Evolutionary conservation across 768 basidiomycete genomes (phyloP).

Genomic region (Kwoniella europaea): DNA sequence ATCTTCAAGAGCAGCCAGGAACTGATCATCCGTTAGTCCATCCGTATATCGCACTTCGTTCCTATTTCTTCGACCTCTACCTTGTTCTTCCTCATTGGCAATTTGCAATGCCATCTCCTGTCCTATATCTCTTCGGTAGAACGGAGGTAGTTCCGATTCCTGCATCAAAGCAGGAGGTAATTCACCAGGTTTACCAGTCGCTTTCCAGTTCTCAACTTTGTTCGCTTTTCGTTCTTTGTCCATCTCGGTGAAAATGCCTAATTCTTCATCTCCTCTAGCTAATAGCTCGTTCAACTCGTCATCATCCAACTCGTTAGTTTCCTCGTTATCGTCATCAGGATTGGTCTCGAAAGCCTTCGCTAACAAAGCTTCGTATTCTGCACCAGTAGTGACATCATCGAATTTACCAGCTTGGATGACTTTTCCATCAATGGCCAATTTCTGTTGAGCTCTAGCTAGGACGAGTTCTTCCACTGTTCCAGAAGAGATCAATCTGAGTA

Average conservation of each 20-base stretch:
- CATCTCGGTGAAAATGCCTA: conserved; percentile 75
- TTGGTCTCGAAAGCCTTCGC: conserved; percentile 67
- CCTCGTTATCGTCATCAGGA: conserved; percentile 58
- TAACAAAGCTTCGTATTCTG: conserved; percentile 94
- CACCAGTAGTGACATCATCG: conserved; percentile 97
- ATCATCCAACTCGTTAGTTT: conserved; percentile 59
- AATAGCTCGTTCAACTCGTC: conserved; percentile 89
- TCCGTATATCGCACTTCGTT: conserved; percentile 90
- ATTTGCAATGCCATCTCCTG: conserved; percentile 61
- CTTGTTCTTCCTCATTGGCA: conserved; percentile 66
- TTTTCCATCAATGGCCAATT: conserved; percentile 98
- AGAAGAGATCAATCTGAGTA: conserved; percentile 94
- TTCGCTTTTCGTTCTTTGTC: conserved; percentile 79
- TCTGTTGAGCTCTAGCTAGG: conserved; percentile 90
- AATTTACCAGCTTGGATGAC: conserved; percentile 99
- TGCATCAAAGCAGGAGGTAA: conserved; percentile 78
- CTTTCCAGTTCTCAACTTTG: conserved; percentile 69
- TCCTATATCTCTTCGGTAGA: conserved; percentile 70
- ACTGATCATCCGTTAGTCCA: conserved; percentile 90
- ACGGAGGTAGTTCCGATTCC: conserved; percentile 87
- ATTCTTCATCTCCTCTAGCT: conserved; percentile 80
- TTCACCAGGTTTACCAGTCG: conserved; percentile 72
- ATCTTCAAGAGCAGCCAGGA: conserved; percentile 66
- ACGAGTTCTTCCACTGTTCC: conserved; percentile 99
- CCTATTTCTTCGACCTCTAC: conserved; percentile 81